Percentiles rank a stretch among this genome's conserved stretches.
Evolutionary conservation across 176 grass and related monocot species (phyloP).

Genomic region (barley (Hordeum vulgare)): MorexV3_pseudomolecules_assembly NC_058519.1:212053481-212053980

Average conservation of each 20-base stretch:
- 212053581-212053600: conserved; percentile 23
- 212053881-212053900: background rate
- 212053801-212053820: conserved; percentile 35
- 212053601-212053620: background rate
- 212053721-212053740: conserved; percentile 1
- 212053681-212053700: background rate
- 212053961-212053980: background rate
- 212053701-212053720: background rate
- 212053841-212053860: conserved; percentile 41
- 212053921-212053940: background rate
- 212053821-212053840: conserved; percentile 25
- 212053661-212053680: background rate
- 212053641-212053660: background rate
- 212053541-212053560: background rate
- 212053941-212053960: background rate
- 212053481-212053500: no score
- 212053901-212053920: conserved; percentile 2
- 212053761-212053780: conserved; percentile 2
- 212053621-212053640: background rate
- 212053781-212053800: conserved; percentile 58
- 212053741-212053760: conserved; percentile 19
- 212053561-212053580: conserved; percentile 22
- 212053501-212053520: no score
- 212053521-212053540: background rate
- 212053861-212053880: background rate